Evolutionary conservation across 139 green algal species (phyloP).

Genomic region (Asterochloris erici): DNA sequence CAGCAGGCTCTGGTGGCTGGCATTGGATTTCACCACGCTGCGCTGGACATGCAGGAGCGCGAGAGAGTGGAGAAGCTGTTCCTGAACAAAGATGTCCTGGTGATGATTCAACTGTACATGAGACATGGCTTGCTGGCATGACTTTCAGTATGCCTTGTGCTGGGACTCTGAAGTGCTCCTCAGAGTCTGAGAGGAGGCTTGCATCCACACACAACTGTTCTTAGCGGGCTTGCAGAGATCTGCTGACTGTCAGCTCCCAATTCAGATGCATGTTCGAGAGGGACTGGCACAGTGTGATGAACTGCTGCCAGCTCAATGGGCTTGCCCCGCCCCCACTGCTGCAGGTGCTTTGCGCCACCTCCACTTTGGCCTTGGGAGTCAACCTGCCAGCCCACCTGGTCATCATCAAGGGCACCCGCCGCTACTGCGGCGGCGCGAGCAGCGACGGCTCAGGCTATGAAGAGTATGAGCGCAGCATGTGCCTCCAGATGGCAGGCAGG

Average conservation of each 20-base stretch:
- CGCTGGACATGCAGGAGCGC: conserved; percentile 65
- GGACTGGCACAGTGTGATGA: too few relatives aligned
- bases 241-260: too few relatives aligned
- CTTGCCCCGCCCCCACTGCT: background rate
- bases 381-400: conserved; percentile 95
- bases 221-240: too few relatives aligned
- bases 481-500: conserved; percentile 45
- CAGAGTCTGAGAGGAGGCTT: too few relatives aligned
- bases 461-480: conserved; percentile 83
- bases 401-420: conserved; percentile 80
- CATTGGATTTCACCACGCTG: conserved; percentile 84
- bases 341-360: conserved; percentile 84
- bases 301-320: background rate
- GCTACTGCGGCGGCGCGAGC: conserved; percentile 25
- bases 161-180: too few relatives aligned
- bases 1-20: conserved; percentile 37
- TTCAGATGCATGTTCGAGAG: too few relatives aligned
- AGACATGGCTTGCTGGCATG: too few relatives aligned
- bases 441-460: conserved; percentile 59
- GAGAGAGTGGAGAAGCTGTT: conserved; percentile 79
- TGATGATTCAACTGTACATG: conserved; percentile 4
- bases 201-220: too few relatives aligned
- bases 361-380: conserved; percentile 86
- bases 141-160: too few relatives aligned
- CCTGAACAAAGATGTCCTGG: conserved; percentile 46